These are phyloP conservation scores for Dothideomycetes sp. DNA, from an alignment of 2,329 filamentous ascomycete species.

Conservation along the genomic window DNA sequence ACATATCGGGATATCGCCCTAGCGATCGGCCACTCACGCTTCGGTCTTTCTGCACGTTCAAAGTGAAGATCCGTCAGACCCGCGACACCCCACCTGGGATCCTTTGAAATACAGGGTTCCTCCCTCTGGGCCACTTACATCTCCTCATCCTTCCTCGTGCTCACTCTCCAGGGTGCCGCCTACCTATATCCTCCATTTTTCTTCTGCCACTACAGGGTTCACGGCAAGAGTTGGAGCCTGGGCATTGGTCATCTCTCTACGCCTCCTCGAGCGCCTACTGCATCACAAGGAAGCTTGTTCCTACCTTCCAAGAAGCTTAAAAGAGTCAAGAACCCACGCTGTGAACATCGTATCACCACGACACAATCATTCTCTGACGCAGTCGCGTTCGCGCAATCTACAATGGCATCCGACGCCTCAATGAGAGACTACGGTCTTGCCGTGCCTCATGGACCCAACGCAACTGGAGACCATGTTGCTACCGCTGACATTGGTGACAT, in stretches of 20 bases:
- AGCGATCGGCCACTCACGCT: too few relatives aligned
- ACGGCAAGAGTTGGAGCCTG: neutral
- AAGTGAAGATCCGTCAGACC: too few relatives aligned
- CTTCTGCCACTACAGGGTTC: neutral
- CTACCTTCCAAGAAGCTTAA: too few relatives aligned
- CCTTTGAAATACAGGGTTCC: too few relatives aligned
- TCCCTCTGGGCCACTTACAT: too few relatives aligned
- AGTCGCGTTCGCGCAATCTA: neutral
- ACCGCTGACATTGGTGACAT: slow-evolving; percentile 35
- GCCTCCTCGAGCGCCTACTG: slow-evolving; percentile 1
- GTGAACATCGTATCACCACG: neutral
- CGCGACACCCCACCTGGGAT: too few relatives aligned
- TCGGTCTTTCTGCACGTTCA: too few relatives aligned
- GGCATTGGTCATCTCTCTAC: slow-evolving; percentile 5
- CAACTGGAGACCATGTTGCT: slow-evolving; percentile 30
- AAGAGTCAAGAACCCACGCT: too few relatives aligned
- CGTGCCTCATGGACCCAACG: slow-evolving; percentile 38
- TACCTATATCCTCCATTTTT: neutral
- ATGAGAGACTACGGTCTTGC: slow-evolving; percentile 37
- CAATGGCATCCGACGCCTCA: slow-evolving; percentile 13
- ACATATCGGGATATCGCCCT: too few relatives aligned
- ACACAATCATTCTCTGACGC: neutral
- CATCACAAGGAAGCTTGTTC: neutral
- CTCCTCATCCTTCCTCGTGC: neutral
- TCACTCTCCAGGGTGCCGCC: neutral